Evolutionary conservation across 148 eudicot species (phyloP), one percentile per base, ranked within the genome.

Genomic region (Camellia lanceoleosa): DNA sequence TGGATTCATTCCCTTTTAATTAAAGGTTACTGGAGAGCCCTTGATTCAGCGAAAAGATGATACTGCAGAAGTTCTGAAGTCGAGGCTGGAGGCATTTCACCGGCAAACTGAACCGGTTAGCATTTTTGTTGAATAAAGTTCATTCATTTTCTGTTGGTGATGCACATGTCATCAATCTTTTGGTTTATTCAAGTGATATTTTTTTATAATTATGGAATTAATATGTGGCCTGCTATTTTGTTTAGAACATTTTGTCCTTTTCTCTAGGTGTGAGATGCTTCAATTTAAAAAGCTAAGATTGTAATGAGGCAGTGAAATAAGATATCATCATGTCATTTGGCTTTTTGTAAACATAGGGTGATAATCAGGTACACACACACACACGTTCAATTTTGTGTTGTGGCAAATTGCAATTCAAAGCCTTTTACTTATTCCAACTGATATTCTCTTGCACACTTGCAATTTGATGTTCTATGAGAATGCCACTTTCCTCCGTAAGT

Each of bases 11-110:
- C 56, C 61, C 47, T 71, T 18, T 62, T 61, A 55, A 44, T 59
- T 84, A 71, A 49, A 84, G 85, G 85, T 83, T 19, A 79, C 85
- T 20, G 82, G 85, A 74, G 85, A 83, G 72, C 85, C 85, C 51
- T 52, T 83, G 63, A 83, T 83, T 46, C 85, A 83, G 68, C 82
- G 85, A 5, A 83, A 79, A 83, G 85, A 83, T 79, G 85, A 83
- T 56, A 83, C 85, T n/a, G 82, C 85, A 67, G 82, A 75, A 74
- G 85, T 83, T 79, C 81, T 83, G 30, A 83, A 83, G 76, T 83
- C 85, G n/a, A 83, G 85, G 79, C 75, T 83, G 75, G 85, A 79
- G 75, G 82, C 82, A 20, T 83, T 83, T 69, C 85, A 79, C 76
- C 75, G 72, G 71, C 85, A 83, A 60, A 83, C 85, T 49, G 79